Evolutionary conservation across 164 flowering plant species (phyloP).

Genomic region (Stephania cephalantha): DNA sequence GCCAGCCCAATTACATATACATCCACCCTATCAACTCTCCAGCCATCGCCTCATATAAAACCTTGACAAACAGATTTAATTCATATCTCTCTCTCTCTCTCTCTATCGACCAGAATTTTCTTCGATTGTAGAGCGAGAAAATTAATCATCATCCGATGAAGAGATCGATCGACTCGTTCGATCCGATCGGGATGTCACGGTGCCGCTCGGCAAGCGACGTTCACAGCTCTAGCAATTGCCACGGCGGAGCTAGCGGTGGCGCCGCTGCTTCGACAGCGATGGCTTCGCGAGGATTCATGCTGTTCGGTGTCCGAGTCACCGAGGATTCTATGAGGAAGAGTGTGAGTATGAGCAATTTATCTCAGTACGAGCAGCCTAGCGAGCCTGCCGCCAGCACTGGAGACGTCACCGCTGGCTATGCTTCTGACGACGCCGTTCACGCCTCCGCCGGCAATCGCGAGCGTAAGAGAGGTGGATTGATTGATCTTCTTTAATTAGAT

Average conservation of each 20-base stretch:
- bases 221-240: constrained; percentile 48
- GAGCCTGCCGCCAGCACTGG: constrained; percentile 6
- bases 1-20: no score
- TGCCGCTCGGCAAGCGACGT: constrained; percentile 12
- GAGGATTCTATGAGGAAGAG: constrained; percentile 71
- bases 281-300: constrained; percentile 50
- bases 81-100: background rate
- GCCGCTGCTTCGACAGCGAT: background rate
- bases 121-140: background rate
- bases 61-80: no score
- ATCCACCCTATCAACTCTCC: no score
- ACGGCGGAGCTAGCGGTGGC: constrained; percentile 21
- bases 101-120: background rate
- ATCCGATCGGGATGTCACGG: background rate
- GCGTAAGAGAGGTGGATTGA: constrained; percentile 69
- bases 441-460: constrained; percentile 69
- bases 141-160: background rate
- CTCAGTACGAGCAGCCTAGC: constrained; percentile 57
- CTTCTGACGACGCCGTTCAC: constrained; percentile 79
- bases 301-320: constrained; percentile 75
- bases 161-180: background rate
- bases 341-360: constrained; percentile 68
- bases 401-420: constrained; percentile 51
- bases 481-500: background rate
- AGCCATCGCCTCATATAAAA: background rate